A percentile compares a stretch with the other conserved stretches of the same genome.
These are phyloP conservation scores for Lactuca saligna DNA, from an alignment of 129 eudicot genomes.

Conservation along the genomic window DNA sequence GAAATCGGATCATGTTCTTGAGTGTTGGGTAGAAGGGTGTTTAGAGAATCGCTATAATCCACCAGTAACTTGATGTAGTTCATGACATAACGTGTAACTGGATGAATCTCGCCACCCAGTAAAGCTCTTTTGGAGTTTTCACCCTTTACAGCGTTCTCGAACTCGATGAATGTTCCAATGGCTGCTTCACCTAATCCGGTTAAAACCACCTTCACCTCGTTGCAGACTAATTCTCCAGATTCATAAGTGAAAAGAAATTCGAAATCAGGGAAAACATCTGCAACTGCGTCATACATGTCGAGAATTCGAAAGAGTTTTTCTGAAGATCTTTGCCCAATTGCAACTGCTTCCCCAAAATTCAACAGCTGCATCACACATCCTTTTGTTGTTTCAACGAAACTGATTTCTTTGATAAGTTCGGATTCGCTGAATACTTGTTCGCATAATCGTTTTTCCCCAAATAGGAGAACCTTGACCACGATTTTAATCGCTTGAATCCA, in stretches of 20 bases:
- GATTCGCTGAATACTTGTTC: slow-evolving; percentile 72
- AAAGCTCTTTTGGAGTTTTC: slow-evolving; percentile 63
- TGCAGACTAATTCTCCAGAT: slow-evolving; percentile 73
- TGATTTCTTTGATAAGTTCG: slow-evolving; percentile 66
- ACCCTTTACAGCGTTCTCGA: slow-evolving; percentile 86
- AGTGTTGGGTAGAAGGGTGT: slow-evolving; percentile 46
- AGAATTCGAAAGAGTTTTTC: slow-evolving; percentile 86
- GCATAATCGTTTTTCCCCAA: slow-evolving; percentile 64
- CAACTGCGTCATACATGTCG: slow-evolving; percentile 88
- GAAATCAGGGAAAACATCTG: slow-evolving; percentile 55
- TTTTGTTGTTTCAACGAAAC: slow-evolving; percentile 83
- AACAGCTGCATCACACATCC: slow-evolving; percentile 96
- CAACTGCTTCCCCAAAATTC: slow-evolving; percentile 96
- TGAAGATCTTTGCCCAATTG: slow-evolving; percentile 67
- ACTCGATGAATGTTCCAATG: slow-evolving; percentile 83
- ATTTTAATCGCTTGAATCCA: slow-evolving; percentile 84
- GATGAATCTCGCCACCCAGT: slow-evolving; percentile 84
- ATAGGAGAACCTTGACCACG: slow-evolving; percentile 56
- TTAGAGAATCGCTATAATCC: slow-evolving; percentile 74
- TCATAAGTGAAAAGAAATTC: slow-evolving; percentile 62
- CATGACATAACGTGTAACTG: slow-evolving; percentile 86
- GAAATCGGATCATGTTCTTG: slow-evolving; percentile 22
- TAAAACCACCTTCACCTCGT: slow-evolving; percentile 76
- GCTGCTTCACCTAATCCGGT: slow-evolving; percentile 81
- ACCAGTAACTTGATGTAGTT: slow-evolving; percentile 78